Base-by-base conservation (phyloP, 1,284 basidiomycete genomes). In the Irpex rosettiformis region DNA sequence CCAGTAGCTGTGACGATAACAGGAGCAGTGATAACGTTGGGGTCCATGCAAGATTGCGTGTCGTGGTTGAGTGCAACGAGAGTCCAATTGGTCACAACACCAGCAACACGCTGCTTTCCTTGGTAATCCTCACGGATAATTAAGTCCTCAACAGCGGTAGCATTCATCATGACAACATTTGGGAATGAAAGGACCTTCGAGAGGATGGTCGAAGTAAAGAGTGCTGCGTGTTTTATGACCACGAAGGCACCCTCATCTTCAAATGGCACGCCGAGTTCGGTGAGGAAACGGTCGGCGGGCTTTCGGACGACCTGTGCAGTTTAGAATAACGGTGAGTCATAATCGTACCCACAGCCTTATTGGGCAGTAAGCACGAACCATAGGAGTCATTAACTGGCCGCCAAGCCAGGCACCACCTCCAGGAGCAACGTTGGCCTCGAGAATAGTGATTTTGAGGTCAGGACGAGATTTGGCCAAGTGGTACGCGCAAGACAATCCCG, bases 41-140 rank as follows among this genome's bases (percentile, higher is more conserved):
- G 91, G 72, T 93, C 91, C 91, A 93, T 93, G 80, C 90, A 93
- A 27, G 82, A 86, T 73, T 93, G 88, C 59, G 86, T 88, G 67
- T 89, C 88, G 70, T 93, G 89, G 73, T 91, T 91, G 59, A 93
- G 81, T 13, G 88, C 83, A 58, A 93, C 90, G 55, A 92, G 81
- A 25, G 89, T 92, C 88, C 88, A 94, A 79, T 94, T 93, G 57
- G 88, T 89, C 4, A 93, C 91, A 27, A 93, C 89, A 40, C 91
- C 92, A n/a, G 88, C 82, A 52, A 93, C 84, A 55, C 91, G 85
- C 68, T 90, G 86, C 55, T 74, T 71, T 21, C 80, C 81, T 59
- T 77, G 72, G 65, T 77, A 79, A 72, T 89, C 88, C 51, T 78
- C 75, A 64, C 82, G 83, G 57, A 89, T 80, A 71, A 91, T 85